Conservation (phyloP, 129 eudicot species). For the Dittrichia graveolens region DNA sequence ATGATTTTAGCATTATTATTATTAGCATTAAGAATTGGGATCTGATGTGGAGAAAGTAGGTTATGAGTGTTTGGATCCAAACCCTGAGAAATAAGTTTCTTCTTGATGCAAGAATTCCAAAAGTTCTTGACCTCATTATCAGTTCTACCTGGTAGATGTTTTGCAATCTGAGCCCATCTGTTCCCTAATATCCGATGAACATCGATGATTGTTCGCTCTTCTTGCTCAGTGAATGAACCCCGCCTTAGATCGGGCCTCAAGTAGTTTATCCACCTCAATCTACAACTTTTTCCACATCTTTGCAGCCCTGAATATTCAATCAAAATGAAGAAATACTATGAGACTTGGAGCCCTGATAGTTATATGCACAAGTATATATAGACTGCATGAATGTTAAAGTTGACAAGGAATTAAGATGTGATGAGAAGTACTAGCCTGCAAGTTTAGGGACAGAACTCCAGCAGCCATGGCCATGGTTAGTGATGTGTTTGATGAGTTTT, state of each 20-base stretch:
- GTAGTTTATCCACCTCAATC: slow-evolving; percentile 65
- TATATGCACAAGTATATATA: not conserved
- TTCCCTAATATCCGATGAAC: slow-evolving; percentile 84
- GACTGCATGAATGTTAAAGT: not conserved
- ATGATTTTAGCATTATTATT: slow-evolving; percentile 19
- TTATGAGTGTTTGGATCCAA: slow-evolving; percentile 95
- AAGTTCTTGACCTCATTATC: slow-evolving; percentile 90
- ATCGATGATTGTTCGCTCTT: slow-evolving; percentile 80
- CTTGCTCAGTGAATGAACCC: slow-evolving; percentile 79
- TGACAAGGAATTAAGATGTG: not conserved
- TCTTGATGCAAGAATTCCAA: slow-evolving; percentile 92
- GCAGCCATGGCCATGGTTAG: slow-evolving; percentile 85
- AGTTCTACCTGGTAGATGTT: slow-evolving; percentile 85
- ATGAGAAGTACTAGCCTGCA: slow-evolving; percentile 48
- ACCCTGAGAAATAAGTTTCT: slow-evolving; percentile 87
- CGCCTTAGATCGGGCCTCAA: slow-evolving; percentile 83
- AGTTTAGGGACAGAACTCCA: slow-evolving; percentile 95
- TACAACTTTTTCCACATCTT: slow-evolving; percentile 79
- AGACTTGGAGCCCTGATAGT: not conserved
- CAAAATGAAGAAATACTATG: not conserved
- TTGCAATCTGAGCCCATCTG: slow-evolving; percentile 92
- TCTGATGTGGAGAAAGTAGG: slow-evolving; percentile 62
- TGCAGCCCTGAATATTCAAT: slow-evolving; percentile 50
- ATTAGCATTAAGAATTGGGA: slow-evolving; percentile 30
- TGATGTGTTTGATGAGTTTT: slow-evolving; percentile 65